Evolutionary conservation across 768 basidiomycete genomes (phyloP).

Genomic region (Leccinum aurantiacum): DNA sequence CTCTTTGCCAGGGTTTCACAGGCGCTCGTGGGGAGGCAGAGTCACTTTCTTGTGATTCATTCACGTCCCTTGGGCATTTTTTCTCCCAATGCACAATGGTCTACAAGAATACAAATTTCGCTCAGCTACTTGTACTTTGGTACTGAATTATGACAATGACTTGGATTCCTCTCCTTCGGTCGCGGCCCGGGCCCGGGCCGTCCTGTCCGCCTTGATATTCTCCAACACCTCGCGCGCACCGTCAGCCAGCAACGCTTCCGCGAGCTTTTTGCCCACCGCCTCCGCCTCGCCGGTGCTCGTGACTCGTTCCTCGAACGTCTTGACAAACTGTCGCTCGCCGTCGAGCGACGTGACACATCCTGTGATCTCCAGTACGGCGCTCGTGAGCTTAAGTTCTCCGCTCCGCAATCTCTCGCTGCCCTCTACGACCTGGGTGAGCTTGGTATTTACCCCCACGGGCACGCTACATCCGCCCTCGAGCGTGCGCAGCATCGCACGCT

Average conservation of each 20-base stretch:
- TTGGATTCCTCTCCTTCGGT: conserved; percentile 30
- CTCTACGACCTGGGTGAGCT: conserved; percentile 36
- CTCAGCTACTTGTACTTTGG: neutral
- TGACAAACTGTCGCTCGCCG: conserved; percentile 70
- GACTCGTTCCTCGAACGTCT: conserved; percentile 55
- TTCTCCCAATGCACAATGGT: conserved; percentile 20
- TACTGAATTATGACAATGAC: conserved; percentile 2
- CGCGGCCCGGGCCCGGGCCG: conserved; percentile 44
- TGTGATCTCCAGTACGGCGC: conserved; percentile 56
- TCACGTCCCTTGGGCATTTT: conserved; percentile 14
- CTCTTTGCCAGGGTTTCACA: conserved; percentile 43
- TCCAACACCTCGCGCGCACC: conserved; percentile 83
- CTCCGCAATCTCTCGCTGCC: conserved; percentile 34
- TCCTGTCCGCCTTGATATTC: conserved; percentile 74
- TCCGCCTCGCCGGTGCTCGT: conserved; percentile 59
- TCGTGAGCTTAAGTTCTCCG: conserved; percentile 32
- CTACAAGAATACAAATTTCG: conserved; percentile 23
- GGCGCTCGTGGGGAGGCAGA: conserved; percentile 76
- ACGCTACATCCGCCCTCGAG: conserved; percentile 98
- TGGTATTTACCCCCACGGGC: conserved; percentile 80
- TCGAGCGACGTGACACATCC: conserved; percentile 85
- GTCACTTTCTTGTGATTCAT: conserved; percentile 30
- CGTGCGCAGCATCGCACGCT: conserved; percentile 83
- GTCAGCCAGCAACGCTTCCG: conserved; percentile 55
- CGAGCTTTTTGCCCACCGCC: conserved; percentile 64